Evolutionary conservation across 2,329 filamentous ascomycete species (phyloP).

Genomic region (Alternaria longipes): DNA sequence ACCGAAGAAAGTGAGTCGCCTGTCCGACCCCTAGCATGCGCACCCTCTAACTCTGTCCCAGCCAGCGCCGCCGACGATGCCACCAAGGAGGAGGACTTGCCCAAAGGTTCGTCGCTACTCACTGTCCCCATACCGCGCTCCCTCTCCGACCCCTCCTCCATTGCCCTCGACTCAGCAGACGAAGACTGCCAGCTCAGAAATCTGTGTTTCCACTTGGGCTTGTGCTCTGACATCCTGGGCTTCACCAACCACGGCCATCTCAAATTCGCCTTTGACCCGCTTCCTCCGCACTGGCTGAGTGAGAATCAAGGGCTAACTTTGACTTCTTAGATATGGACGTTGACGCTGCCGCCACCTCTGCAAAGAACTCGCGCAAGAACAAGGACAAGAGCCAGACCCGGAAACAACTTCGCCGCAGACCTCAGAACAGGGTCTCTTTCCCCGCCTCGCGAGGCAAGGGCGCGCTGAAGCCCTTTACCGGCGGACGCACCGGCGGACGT

Average conservation of each 20-base stretch:
- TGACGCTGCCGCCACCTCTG: constrained; percentile 38
- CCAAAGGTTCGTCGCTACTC: constrained; percentile 46
- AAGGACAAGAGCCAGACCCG: constrained; percentile 47
- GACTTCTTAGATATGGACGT: constrained; percentile 51
- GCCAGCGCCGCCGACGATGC: constrained; percentile 25
- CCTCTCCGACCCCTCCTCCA: constrained; percentile 28
- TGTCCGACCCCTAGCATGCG: not conserved
- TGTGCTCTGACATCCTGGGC: constrained; percentile 52
- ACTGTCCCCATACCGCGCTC: constrained; percentile 40
- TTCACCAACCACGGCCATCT: constrained; percentile 49
- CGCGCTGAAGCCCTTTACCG: constrained; percentile 46
- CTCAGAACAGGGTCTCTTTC: constrained; percentile 53
- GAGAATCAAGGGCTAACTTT: constrained; percentile 48
- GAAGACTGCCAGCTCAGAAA: constrained; percentile 37
- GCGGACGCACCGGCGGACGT: constrained; percentile 25
- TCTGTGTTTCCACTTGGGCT: constrained; percentile 52
- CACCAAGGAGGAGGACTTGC: constrained; percentile 37
- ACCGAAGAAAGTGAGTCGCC: constrained; percentile 51
- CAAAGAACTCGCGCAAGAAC: constrained; percentile 40
- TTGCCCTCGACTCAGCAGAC: constrained; percentile 19
- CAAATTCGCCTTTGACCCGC: constrained; percentile 50
- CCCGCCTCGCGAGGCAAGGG: constrained; percentile 45
- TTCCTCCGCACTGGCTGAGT: constrained; percentile 42
- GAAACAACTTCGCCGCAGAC: constrained; percentile 51
- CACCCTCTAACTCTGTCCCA: constrained; percentile 11